Percentiles rank a stretch among this genome's conserved stretches.
These are phyloP conservation scores for Cordyceps pruinosa DNA, from an alignment of 2,329 filamentous ascomycete species.

Conservation along the genomic window DNA sequence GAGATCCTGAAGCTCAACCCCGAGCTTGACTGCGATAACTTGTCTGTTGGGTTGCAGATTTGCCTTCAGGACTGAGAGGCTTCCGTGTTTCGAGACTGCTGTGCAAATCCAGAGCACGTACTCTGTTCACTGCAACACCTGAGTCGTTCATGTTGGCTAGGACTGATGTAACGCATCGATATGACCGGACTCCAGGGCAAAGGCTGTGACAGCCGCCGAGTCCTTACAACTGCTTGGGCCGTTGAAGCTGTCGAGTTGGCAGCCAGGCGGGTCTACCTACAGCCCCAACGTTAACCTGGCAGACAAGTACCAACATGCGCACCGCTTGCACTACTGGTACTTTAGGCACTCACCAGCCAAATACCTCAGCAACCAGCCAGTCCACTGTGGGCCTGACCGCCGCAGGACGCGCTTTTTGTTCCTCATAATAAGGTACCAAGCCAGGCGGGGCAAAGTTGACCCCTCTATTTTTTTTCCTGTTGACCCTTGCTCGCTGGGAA, in stretches of 20 bases:
- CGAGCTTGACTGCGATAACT: conserved; percentile 39
- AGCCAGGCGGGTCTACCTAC: no score
- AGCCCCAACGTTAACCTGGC: no score
- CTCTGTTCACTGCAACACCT: neutral
- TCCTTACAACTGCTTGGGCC: no score
- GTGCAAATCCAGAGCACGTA: no score
- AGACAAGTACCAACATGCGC: neutral
- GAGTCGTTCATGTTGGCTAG: neutral
- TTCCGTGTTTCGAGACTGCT: no score
- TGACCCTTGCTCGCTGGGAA: conserved; percentile 8
- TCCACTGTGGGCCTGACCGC: neutral
- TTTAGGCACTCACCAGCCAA: neutral
- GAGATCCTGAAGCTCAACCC: conserved; percentile 39
- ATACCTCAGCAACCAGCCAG: neutral
- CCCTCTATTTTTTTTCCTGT: conserved; percentile 13
- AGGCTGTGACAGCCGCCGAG: no score
- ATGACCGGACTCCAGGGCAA: no score
- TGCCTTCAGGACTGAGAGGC: conserved; percentile 33
- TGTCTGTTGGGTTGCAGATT: conserved; percentile 35
- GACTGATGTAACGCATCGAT: neutral
- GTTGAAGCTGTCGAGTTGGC: no score
- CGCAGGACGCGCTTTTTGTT: neutral
- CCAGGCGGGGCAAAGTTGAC: conserved; percentile 11
- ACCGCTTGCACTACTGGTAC: neutral
- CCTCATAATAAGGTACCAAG: conserved; percentile 2